Evolutionary conservation across 768 basidiomycete species (phyloP), one percentile per base, ranked within the genome.

Genomic region (Ramaria rubella): DNA sequence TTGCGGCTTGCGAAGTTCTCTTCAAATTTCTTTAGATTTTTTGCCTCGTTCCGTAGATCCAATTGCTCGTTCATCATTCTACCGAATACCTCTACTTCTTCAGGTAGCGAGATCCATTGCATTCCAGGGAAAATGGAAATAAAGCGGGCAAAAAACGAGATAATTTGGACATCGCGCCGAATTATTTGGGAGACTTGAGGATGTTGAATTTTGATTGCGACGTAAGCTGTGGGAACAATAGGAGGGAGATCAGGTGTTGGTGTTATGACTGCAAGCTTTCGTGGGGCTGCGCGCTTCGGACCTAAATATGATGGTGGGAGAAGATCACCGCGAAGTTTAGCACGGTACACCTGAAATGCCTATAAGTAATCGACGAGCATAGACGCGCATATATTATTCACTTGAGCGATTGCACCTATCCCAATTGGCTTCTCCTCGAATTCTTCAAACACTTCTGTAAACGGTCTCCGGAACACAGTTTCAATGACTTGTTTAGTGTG

Each of bases 361-460:
- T 5, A 33, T 19, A 27, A 23, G 45, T 33, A 33, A 26, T 49
- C 57, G 29, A 56, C 8, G 30, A 27, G 21, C 29, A 23, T 36
- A 27, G 19, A 36, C 30, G 49, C 52, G 9, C 57, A 57, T 14
- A 42, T 27, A 52, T 15, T 44, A 62, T 67, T 48, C 59, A 80
- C 85, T 73, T 99, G 96, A 19, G 95, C 96, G 60, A 99, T 96
- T n/a, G 96, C 94, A 24, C 96, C 96, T 9, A 88, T 90, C n/a
- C 96, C 96, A 51, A 99, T 95, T 4, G 96, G 94, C 5, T 67
- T 75, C 58, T 83, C 77, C 55, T 90, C 83, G 65, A 99, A 98
- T 56, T 89, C 81, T 62, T 92, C 90, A 63, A 99, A 98, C 11
- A 97, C 89, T 12, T 96, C 79, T 4, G 85, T 77, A 65, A 99